Conservation (phyloP, 768 basidiomycete genomes). For the Zangia roseola region DNA sequence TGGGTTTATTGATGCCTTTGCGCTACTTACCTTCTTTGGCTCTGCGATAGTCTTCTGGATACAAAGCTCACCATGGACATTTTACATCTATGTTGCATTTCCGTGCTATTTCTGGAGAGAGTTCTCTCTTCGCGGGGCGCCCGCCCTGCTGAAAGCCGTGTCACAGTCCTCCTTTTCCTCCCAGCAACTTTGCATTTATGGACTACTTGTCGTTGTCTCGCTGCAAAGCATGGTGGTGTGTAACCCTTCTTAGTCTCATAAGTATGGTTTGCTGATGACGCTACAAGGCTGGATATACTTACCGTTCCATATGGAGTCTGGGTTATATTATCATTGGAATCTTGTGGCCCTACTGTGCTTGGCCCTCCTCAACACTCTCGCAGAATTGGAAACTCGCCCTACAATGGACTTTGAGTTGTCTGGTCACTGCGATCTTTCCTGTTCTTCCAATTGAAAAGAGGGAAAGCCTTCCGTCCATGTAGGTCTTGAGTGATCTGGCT, state of each 20-base stretch:
- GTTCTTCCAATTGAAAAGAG: slow-evolving; percentile 68
- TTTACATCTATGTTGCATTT: slow-evolving; percentile 73
- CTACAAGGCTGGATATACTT: slow-evolving; percentile 63
- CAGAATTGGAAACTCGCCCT: slow-evolving; percentile 27
- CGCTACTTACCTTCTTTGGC: slow-evolving; percentile 29
- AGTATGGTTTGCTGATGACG: background rate
- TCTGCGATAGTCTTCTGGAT: slow-evolving; percentile 54
- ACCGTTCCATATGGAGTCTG: slow-evolving; percentile 70
- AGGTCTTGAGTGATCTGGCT: slow-evolving; percentile 22
- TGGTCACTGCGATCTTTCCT: slow-evolving; percentile 65
- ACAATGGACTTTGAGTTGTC: slow-evolving; percentile 51
- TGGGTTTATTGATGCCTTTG: slow-evolving; percentile 17
- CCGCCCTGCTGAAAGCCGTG: slow-evolving; percentile 11
- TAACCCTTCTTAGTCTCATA: slow-evolving; percentile 6
- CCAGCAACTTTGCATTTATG: slow-evolving; percentile 24
- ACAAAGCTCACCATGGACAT: slow-evolving; percentile 68
- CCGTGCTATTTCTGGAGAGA: slow-evolving; percentile 78
- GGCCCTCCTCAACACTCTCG: slow-evolving; percentile 38
- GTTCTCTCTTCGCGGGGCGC: slow-evolving; percentile 35
- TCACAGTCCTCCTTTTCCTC: slow-evolving; percentile 25
- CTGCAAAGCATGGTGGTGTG: slow-evolving; percentile 76
- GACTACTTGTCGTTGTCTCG: slow-evolving; percentile 37
- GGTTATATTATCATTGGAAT: slow-evolving; percentile 60
- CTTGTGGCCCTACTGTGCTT: slow-evolving; percentile 61
- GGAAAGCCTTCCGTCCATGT: slow-evolving; percentile 65